Evolutionary conservation across 768 basidiomycete species (phyloP), one percentile per base, ranked within the genome.

Genomic region (Termitomyces sp.): DNA sequence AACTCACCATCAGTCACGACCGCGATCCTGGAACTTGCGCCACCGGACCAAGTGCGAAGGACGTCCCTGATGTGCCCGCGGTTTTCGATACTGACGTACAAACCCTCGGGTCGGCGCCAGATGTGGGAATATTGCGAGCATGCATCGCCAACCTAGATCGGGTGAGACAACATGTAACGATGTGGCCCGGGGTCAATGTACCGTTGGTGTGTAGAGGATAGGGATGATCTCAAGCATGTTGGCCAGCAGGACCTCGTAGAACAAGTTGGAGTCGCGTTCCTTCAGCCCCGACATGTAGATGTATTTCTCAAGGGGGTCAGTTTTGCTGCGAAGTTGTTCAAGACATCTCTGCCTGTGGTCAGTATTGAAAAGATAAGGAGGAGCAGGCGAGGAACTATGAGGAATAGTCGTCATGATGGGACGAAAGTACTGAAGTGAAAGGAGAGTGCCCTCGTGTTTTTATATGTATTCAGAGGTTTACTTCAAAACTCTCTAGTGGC

Each of bases 181-280:
- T 44, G 40, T 40, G 59, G 14, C 47, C 43, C 54, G 21, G 45
- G 50, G 56, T 48, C 62, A 42, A 43, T 53, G 37, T 52, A 87
- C 87, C 57, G 86, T 88, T 4, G 88, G 88, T 5, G 88, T 90
- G 69, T 90, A 90, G 26, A 90, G 70, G 57, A 90, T 80, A 14
- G 88, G 88, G 21, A 84, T 74, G 41, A 87, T 73, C 69, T 85
- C 86, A 65, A 79, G 70, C 77, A 88, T 78, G 66, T 87, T 82
- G 58, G 72, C 76, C 38, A 84, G 72, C 12, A 87, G 62, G 33
- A 88, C 74, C 40, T 80, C 75, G 64, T 89, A 89, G 70, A 89
- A 91, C 14, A 89, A 73, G 50, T 78, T 75, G 30, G 81, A 70
- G 63, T 89, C 82, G 58, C 84, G 78, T 35, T 78, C 75, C 61